A percentile compares a stretch with the other conserved stretches of the same genome.
phyloP scores from a whole-genome alignment of 352 stramenopile species.

The Peronospora destructor region DNA sequence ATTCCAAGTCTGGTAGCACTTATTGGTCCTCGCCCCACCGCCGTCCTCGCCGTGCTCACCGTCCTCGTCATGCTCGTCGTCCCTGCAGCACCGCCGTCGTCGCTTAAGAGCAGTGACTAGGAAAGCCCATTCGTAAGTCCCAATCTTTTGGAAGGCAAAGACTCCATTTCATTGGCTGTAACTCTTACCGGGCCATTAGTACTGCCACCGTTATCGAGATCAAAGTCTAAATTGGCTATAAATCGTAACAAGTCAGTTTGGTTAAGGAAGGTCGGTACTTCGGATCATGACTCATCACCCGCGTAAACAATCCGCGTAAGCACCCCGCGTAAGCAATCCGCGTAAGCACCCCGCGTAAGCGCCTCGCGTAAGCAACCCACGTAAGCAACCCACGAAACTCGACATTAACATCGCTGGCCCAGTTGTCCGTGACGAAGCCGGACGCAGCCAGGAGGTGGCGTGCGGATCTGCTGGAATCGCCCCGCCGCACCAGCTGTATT shows the following conservation, averaged over 20 bases:
- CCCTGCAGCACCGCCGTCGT: background rate
- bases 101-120: no score
- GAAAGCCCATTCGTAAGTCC: no score
- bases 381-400: background rate
- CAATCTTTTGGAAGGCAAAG: background rate
- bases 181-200: conserved; percentile 1
- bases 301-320: no score
- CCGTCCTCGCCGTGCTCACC: no score
- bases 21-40: conserved; percentile 3
- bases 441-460: background rate
- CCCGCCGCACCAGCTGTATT: background rate
- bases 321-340: no score
- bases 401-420: background rate
- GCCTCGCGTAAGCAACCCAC: no score
- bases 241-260: conserved; percentile 4
- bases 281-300: conserved; percentile 1
- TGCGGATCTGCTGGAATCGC: background rate
- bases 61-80: no score
- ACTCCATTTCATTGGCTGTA: conserved; percentile 2
- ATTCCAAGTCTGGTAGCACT: conserved; percentile 1
- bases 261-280: conserved; percentile 1
- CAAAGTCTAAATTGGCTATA: background rate
- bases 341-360: no score
- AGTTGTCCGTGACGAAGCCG: background rate
- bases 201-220: conserved; percentile 2